Conservation (phyloP, 2,329 filamentous ascomycete species). For the Raffaelea ambrosiae region DNA sequence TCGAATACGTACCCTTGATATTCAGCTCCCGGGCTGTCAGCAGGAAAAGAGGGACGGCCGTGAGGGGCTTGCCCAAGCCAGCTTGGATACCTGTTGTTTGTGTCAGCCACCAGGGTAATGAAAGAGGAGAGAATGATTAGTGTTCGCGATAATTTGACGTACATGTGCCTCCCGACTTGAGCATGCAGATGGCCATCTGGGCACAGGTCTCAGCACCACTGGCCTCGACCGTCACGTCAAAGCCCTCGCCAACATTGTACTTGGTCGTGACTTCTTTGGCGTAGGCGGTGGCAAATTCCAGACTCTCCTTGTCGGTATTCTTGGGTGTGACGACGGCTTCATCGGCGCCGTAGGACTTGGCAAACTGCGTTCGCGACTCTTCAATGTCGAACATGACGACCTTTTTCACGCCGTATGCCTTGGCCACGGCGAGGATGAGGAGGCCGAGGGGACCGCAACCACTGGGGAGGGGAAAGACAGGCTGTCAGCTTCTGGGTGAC, state of each 20-base stretch:
- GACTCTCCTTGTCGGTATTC: constrained; percentile 10
- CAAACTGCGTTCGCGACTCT: constrained; percentile 15
- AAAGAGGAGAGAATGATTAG: too few species aligned
- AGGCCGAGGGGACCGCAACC: constrained; percentile 21
- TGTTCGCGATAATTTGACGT: too few species aligned
- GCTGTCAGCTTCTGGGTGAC: too few species aligned
- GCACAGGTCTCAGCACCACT: constrained; percentile 17
- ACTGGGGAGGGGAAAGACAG: constrained; percentile 8
- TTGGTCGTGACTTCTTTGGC: constrained; percentile 9
- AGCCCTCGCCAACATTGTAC: constrained; percentile 12
- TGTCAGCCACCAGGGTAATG: too few species aligned
- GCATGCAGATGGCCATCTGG: constrained; percentile 16
- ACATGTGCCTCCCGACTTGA: constrained; percentile 17
- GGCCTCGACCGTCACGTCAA: constrained; percentile 17
- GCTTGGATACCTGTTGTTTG: too few species aligned
- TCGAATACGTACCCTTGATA: constrained; percentile 12
- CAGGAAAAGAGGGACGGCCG: constrained; percentile 14
- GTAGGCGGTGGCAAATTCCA: not conserved
- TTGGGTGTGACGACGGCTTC: constrained; percentile 13
- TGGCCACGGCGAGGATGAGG: constrained; percentile 17
- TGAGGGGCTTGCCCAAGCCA: constrained; percentile 14
- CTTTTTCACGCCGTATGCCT: constrained; percentile 18
- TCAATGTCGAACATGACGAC: constrained; percentile 22
- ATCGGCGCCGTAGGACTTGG: constrained; percentile 16
- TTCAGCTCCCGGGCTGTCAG: constrained; percentile 17